phyloP scores from a whole-genome alignment of 257 asterid species.

The Solanum paucissectum region DNA sequence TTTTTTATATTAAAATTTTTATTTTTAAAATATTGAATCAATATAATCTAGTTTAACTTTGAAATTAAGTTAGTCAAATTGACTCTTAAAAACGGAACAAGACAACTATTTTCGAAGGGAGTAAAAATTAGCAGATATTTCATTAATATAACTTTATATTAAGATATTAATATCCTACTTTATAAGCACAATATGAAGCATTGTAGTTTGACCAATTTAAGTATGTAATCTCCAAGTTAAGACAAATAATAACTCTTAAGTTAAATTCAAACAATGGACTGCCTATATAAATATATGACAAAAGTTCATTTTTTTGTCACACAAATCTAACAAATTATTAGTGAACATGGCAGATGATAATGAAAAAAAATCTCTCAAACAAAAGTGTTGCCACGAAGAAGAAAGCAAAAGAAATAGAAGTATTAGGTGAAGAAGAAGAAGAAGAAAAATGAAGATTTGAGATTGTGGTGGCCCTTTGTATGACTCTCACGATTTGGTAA shows the following conservation, averaged over 20 bases:
- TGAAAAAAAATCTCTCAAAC: neutral
- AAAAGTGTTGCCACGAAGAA: neutral
- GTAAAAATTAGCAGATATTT: neutral
- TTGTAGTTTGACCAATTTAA: neutral
- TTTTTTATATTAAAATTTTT: neutral
- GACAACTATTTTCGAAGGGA: neutral
- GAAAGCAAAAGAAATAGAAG: slow-evolving; percentile 1
- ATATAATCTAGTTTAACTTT: neutral
- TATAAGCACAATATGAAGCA: neutral
- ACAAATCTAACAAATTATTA: neutral
- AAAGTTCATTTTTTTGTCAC: neutral
- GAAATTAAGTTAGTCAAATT: neutral
- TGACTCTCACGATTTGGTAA: slow-evolving; percentile 48
- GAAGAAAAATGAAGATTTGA: slow-evolving; percentile 17
- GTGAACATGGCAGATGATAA: neutral
- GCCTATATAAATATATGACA: neutral
- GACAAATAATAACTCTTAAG: neutral
- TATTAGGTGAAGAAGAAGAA: neutral
- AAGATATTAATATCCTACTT: neutral
- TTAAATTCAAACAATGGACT: neutral
- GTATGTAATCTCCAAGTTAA: neutral
- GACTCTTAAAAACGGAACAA: neutral
- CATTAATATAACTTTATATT: neutral
- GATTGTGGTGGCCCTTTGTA: slow-evolving; percentile 72
- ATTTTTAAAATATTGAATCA: neutral